phyloP scores from a whole-genome alignment of 2,329 filamentous ascomycete species.

The Tothia fuscella region DNA sequence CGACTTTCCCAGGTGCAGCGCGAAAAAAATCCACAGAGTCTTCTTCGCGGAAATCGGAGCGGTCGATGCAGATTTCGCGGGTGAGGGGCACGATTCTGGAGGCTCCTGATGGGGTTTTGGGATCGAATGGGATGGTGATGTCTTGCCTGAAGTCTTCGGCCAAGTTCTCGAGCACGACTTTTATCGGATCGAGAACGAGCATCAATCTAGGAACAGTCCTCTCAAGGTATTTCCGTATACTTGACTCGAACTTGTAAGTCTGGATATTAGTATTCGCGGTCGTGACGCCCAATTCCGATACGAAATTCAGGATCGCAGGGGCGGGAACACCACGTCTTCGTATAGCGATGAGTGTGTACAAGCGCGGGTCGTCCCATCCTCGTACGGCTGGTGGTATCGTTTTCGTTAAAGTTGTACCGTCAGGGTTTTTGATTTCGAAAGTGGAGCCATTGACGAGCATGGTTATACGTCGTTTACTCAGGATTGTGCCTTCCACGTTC shows the following conservation, averaged over 20 bases:
- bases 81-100: conserved; percentile 53
- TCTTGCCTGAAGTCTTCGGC: conserved; percentile 54
- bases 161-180: conserved; percentile 68
- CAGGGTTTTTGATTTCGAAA: conserved; percentile 31
- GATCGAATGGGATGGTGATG: conserved; percentile 64
- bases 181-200: conserved; percentile 77
- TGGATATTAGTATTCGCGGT: conserved; percentile 71
- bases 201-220: conserved; percentile 77
- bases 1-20: conserved; percentile 60
- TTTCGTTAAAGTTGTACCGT: conserved; percentile 27
- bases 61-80: conserved; percentile 73
- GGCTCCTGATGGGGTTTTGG: conserved; percentile 62
- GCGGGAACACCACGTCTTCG: conserved; percentile 78
- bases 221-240: conserved; percentile 76
- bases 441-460: conserved; percentile 60
- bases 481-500: conserved; percentile 71
- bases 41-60: conserved; percentile 62
- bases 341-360: conserved; percentile 78
- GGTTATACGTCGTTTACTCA: conserved; percentile 75
- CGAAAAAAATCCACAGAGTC: conserved; percentile 67
- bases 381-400: conserved; percentile 49
- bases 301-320: conserved; percentile 76
- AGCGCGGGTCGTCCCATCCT: conserved; percentile 81
- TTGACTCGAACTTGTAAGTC: conserved; percentile 71
- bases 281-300: conserved; percentile 84